phyloP scores from a whole-genome alignment of 2,329 filamentous ascomycete species.

The Dothideomycetes sp. region DNA sequence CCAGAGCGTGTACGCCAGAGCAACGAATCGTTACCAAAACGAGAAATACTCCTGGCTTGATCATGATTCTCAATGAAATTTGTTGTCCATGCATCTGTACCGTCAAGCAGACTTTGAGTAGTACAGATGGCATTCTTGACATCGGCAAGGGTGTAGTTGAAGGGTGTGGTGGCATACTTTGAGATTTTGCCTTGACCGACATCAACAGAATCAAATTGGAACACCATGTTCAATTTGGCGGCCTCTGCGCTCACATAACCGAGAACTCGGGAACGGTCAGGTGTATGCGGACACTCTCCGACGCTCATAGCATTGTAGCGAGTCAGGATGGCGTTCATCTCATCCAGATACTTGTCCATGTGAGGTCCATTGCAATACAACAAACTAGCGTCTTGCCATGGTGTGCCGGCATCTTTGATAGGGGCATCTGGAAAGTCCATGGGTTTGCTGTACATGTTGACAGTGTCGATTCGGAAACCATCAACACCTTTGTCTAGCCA shows the following conservation, averaged over 20 bases:
- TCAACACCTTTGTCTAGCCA: conserved; percentile 64
- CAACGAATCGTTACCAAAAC: conserved; percentile 43
- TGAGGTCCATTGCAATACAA: conserved; percentile 29
- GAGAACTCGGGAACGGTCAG: conserved; percentile 42
- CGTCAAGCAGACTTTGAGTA: conserved; percentile 40
- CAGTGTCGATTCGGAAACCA: conserved; percentile 30
- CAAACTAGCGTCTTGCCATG: conserved; percentile 16
- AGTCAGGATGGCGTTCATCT: conserved; percentile 37
- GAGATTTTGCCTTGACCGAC: conserved; percentile 27
- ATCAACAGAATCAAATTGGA: conserved; percentile 57
- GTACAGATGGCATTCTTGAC: conserved; percentile 22
- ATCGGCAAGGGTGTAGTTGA: conserved; percentile 22
- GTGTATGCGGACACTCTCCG: conserved; percentile 43
- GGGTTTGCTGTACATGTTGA: conserved; percentile 23
- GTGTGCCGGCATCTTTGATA: conserved; percentile 14
- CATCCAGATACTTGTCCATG: conserved; percentile 39
- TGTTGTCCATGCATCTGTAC: conserved; percentile 55
- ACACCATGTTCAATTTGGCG: conserved; percentile 61
- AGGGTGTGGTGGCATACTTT: conserved; percentile 16
- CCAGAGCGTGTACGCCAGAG: conserved; percentile 42
- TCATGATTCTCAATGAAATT: conserved; percentile 60
- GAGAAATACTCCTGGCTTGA: conserved; percentile 50
- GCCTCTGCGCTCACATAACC: conserved; percentile 44
- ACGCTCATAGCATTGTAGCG: conserved; percentile 45
- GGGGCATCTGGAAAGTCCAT: conserved; percentile 20